Base-by-base conservation (phyloP, 176 grass and related monocot species). In the Carex parvula region DNA sequence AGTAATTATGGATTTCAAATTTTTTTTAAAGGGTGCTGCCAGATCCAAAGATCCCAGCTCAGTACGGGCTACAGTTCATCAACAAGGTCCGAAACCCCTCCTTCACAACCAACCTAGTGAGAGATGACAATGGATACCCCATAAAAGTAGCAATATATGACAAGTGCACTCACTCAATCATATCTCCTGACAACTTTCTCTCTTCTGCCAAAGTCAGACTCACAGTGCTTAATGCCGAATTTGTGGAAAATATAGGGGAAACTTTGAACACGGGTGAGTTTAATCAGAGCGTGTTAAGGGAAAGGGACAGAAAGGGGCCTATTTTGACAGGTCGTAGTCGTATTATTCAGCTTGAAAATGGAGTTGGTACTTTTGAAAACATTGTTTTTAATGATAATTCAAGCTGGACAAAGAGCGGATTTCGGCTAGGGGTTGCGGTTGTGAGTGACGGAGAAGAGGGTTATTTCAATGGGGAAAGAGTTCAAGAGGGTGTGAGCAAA, bases 181-280 rank as follows among this genome's bases (percentile, higher is more conserved):
- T 77, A 50, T 24, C 42, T 77, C n/a, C 41, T 54, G 41, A 46
- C 39, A 26, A 13, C 22, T 24, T 35, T 54, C 17, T 77, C 44
- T 53, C 72, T 54, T 77, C 72, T 24, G 72, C 72, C n/a, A 77
- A 54, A 54, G 46, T 77, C 72, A 77, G 24, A 77, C 1, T 77
- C 41, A 54, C 13, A 8, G 72, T 77, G 21, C 72, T 77, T 21
- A 0, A 77, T 77, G 72, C 72, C 6, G 72, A 77, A 54, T 54
- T 77, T 5, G 55, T n/a, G 72, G 26, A 55, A 77, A 54, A 14
- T 5, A 30, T 15, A 77, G 50, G 4, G 26, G 42, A 10, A 54
- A 77, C 10, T 29, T 77, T 18, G 72, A 77, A n/a, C 9, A 22
- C 8, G 15, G 2, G 22, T 8, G 72, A 77, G 35, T 77, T 77